These are phyloP conservation scores for Amesomyces nigricolor DNA, from an alignment of 2,329 filamentous ascomycete genomes.

Conservation along the genomic window DNA sequence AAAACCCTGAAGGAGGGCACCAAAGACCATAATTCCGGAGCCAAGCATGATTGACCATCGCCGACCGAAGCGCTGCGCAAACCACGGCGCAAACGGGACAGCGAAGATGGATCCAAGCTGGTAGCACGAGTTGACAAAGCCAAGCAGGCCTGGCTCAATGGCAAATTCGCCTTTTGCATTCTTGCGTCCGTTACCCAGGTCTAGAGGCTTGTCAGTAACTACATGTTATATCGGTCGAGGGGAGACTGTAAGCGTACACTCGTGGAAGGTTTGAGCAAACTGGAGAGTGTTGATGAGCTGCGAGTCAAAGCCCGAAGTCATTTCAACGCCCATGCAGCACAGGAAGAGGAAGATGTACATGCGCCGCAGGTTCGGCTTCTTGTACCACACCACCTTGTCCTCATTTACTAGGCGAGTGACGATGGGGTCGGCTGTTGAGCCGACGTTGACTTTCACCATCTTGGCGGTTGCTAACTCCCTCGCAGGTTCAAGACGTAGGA, in stretches of 20 bases:
- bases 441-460: background rate
- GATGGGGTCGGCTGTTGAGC: slow-evolving; percentile 13
- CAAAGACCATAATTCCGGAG: slow-evolving; percentile 48
- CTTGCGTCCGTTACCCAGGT: slow-evolving; percentile 41
- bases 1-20: slow-evolving; percentile 49
- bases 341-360: slow-evolving; percentile 55
- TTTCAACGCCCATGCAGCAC: slow-evolving; percentile 55
- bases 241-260: slow-evolving; percentile 28
- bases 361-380: slow-evolving; percentile 51
- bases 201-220: slow-evolving; percentile 22
- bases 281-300: slow-evolving; percentile 42
- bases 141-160: slow-evolving; percentile 32
- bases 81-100: slow-evolving; percentile 50
- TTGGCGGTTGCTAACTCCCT: background rate
- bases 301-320: slow-evolving; percentile 42
- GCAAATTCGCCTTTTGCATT: slow-evolving; percentile 48
- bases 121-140: slow-evolving; percentile 36
- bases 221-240: background rate
- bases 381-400: slow-evolving; percentile 46
- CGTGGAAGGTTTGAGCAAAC: slow-evolving; percentile 33
- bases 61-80: slow-evolving; percentile 50
- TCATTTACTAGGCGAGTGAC: slow-evolving; percentile 34
- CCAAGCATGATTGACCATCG: slow-evolving; percentile 52
- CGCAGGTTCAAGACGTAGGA: background rate
- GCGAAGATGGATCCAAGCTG: slow-evolving; percentile 53